phyloP scores from a whole-genome alignment of 2,329 filamentous ascomycete species.

The Trichoderma pleuroti region DNA sequence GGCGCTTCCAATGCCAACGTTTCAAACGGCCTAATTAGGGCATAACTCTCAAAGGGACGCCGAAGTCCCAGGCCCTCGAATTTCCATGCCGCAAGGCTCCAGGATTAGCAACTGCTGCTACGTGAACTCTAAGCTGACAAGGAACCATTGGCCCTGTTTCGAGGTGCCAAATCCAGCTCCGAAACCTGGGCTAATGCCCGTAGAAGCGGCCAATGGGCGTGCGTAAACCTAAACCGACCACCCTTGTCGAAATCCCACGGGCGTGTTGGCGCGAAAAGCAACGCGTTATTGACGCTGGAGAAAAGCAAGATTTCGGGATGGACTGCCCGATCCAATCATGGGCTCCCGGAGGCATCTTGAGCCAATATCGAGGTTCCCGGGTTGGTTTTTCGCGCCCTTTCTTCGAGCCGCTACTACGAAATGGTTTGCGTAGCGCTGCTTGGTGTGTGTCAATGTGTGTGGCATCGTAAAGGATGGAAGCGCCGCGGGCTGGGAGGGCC shows the following conservation, averaged over 20 bases:
- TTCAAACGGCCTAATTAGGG: background rate
- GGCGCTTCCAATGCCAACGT: background rate
- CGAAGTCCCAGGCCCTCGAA: background rate
- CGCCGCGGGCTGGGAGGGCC: background rate
- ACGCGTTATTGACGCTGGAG: slow-evolving; percentile 3
- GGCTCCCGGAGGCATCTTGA: background rate
- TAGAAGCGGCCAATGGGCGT: background rate
- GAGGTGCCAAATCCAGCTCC: background rate
- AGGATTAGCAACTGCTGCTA: too few species aligned
- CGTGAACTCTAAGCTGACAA: slow-evolving; percentile 1
- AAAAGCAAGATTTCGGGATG: slow-evolving; percentile 10
- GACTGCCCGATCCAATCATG: slow-evolving; percentile 13
- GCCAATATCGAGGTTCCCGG: background rate
- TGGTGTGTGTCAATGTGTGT: background rate
- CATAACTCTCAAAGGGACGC: background rate
- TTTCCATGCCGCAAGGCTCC: background rate
- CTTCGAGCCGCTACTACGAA: background rate
- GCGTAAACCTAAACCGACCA: background rate
- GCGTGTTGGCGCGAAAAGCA: background rate
- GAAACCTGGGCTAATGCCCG: background rate
- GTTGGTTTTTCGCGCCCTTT: background rate
- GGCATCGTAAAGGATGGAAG: background rate
- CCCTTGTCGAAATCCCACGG: background rate
- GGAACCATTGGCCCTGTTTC: background rate
- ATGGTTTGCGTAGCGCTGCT: background rate